Evolutionary conservation across 139 green algal species (phyloP).

Genomic region (Bryopsis sp.): DNA sequence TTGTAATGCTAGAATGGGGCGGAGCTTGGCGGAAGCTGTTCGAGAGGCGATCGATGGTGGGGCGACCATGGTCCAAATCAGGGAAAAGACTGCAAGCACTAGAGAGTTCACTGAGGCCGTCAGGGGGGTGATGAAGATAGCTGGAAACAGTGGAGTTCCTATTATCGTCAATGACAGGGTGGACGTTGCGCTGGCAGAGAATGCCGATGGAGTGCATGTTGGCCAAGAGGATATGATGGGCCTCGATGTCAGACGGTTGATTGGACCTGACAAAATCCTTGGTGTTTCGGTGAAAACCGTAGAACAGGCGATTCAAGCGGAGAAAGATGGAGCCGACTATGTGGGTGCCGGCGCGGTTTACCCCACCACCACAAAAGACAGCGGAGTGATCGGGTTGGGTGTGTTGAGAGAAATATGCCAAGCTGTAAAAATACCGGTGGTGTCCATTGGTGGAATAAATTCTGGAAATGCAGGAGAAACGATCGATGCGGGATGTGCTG

Average conservation of each 20-base stretch:
- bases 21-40: conserved; percentile 48
- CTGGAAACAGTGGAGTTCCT: conserved; percentile 37
- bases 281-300: conserved; percentile 74
- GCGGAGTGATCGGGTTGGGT: conserved; percentile 56
- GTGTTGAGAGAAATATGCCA: conserved; percentile 47
- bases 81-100: conserved; percentile 72
- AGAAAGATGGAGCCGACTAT: conserved; percentile 78
- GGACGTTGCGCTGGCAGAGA: conserved; percentile 78
- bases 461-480: conserved; percentile 38
- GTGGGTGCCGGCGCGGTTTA: conserved; percentile 71
- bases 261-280: conserved; percentile 65
- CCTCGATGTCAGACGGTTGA: conserved; percentile 31
- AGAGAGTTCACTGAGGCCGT: conserved; percentile 55
- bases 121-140: conserved; percentile 30
- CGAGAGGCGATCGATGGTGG: conserved; percentile 57
- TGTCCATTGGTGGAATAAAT: conserved; percentile 81
- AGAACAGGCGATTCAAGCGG: conserved; percentile 44
- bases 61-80: conserved; percentile 72
- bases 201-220: conserved; percentile 76
- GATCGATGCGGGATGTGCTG: conserved; percentile 41
- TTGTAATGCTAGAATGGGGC: conserved; percentile 36
- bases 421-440: conserved; percentile 56
- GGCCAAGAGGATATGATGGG: conserved; percentile 44
- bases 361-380: conserved; percentile 76
- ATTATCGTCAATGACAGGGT: conserved; percentile 93